Conservation (phyloP, 148 eudicot genomes). For the Agrostemma githago region DNA sequence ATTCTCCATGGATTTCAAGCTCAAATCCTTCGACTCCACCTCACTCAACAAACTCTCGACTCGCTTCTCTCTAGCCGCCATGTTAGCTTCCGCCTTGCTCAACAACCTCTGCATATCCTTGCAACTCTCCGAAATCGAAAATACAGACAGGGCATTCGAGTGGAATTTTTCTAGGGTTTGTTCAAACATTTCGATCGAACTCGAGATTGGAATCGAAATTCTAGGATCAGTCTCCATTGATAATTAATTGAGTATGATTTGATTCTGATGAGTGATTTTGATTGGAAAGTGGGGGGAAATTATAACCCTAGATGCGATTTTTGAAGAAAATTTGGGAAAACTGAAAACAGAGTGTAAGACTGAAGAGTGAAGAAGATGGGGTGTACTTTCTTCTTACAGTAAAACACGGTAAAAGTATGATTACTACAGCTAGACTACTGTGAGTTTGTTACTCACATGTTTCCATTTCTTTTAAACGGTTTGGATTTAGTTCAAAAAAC, state of each 20-base stretch:
- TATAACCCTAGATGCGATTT: slow-evolving; percentile 8
- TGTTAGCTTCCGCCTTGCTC: slow-evolving; percentile 6
- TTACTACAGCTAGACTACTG: no score
- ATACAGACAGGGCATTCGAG: slow-evolving; percentile 3
- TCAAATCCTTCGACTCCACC: neutral
- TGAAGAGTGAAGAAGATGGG: no score
- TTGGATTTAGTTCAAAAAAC: no score
- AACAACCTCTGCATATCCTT: slow-evolving; percentile 5
- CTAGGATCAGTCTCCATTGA: no score
- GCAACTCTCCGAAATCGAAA: slow-evolving; percentile 20
- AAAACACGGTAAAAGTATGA: no score
- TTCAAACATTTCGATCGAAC: no score
- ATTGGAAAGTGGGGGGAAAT: neutral
- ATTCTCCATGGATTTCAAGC: slow-evolving; percentile 9
- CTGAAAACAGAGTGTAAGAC: no score
- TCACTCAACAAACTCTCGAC: slow-evolving; percentile 11
- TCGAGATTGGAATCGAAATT: no score
- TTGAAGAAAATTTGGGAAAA: no score
- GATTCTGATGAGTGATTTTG: neutral
- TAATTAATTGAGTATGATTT: neutral
- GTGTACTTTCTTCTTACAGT: no score
- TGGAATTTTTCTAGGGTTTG: slow-evolving; percentile 18
- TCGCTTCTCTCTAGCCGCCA: slow-evolving; percentile 2
- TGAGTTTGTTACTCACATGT: no score
- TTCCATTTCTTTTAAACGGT: no score